A percentile compares a stretch with the other conserved stretches of the same genome.
phyloP scores from a whole-genome alignment of 139 green algal species.

The Trebouxia sp. region DNA sequence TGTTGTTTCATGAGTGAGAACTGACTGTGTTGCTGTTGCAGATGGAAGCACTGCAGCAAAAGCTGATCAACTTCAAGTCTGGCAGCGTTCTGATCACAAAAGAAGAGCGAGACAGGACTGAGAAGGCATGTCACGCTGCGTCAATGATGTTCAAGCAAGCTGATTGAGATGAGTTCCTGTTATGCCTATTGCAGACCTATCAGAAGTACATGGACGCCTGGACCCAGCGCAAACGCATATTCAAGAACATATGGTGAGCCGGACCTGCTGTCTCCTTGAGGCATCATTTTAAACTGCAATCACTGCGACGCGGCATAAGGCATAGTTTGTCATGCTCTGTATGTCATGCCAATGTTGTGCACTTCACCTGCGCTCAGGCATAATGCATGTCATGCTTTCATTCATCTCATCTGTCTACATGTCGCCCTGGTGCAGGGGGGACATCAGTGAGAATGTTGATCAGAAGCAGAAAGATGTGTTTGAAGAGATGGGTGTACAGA shows the following conservation, averaged over 20 bases:
- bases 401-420: background rate
- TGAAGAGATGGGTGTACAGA: constrained; percentile 85
- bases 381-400: background rate
- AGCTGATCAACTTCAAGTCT: constrained; percentile 32
- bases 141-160: background rate
- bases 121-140: constrained; percentile 34
- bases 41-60: constrained; percentile 24
- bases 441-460: constrained; percentile 75
- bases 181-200: constrained; percentile 35
- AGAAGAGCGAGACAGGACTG: constrained; percentile 36
- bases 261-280: background rate
- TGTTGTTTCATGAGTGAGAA: no score
- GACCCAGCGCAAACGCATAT: constrained; percentile 63
- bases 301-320: background rate
- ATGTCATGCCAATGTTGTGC: no score
- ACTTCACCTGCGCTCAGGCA: no score
- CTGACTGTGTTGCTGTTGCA: constrained; percentile 24
- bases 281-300: background rate
- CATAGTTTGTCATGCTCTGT: no score
- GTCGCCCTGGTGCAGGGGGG: constrained; percentile 44
- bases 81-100: constrained; percentile 36
- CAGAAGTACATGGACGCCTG: constrained; percentile 49
- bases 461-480: constrained; percentile 72
- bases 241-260: constrained; percentile 69
- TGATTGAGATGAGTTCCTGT: background rate